phyloP scores from a whole-genome alignment of 768 basidiomycete species.

The Calocybe cyanea region DNA sequence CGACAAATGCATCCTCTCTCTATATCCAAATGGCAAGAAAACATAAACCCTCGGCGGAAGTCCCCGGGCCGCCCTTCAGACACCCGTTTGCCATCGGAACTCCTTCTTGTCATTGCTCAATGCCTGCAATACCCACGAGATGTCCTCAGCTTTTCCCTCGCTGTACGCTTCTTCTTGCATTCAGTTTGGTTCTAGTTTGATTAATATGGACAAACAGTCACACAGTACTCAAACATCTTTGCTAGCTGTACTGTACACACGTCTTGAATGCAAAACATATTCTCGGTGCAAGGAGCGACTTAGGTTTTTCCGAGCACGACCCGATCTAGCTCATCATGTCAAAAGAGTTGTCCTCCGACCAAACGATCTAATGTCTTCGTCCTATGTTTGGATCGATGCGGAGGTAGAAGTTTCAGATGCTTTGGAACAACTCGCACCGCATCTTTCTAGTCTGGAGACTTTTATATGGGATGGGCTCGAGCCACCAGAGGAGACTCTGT shows the following conservation, averaged over 20 bases:
- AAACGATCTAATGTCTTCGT: conserved; percentile 11
- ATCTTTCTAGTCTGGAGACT: conserved; percentile 13
- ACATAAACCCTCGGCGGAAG: not conserved
- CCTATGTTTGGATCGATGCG: conserved; percentile 10
- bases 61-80: not conserved
- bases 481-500: conserved; percentile 17
- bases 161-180: conserved; percentile 6
- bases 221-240: conserved; percentile 5
- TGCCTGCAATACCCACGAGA: conserved; percentile 11
- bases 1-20: not conserved
- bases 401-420: conserved; percentile 13
- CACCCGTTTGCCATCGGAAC: conserved; percentile 12
- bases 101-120: conserved; percentile 11
- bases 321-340: conserved; percentile 14
- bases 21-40: not conserved
- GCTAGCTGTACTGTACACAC: conserved; percentile 12
- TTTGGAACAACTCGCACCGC: conserved; percentile 14
- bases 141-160: conserved; percentile 13
- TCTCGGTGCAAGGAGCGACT: conserved; percentile 17
- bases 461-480: conserved; percentile 25
- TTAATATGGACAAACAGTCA: conserved; percentile 7
- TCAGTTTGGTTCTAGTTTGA: not conserved
- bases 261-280: conserved; percentile 13
- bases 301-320: conserved; percentile 8
- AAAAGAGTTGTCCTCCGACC: conserved; percentile 19